Conservation (phyloP, 73 alveolate genomes). For the Tetrahymena borealis region DNA sequence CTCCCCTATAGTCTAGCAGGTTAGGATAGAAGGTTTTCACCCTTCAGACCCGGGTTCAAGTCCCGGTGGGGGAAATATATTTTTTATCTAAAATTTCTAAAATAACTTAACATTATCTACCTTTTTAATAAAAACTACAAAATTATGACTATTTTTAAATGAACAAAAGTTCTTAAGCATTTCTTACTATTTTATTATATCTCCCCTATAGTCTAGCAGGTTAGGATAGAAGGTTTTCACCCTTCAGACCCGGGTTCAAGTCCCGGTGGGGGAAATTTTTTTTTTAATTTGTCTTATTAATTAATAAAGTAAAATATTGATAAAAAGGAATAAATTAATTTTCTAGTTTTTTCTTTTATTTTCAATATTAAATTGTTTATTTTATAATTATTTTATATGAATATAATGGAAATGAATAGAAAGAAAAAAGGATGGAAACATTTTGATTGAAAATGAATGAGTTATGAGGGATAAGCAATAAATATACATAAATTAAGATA, state of each 20-base stretch:
- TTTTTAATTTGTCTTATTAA: not conserved
- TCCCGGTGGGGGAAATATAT: not conserved
- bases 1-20: slow-evolving; percentile 4
- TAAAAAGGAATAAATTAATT: no score
- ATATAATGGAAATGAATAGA: not conserved
- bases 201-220: slow-evolving; percentile 6
- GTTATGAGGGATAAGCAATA: not conserved
- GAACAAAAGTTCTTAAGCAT: no score
- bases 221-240: slow-evolving; percentile 2
- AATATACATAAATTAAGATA: not conserved
- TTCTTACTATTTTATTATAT: no score
- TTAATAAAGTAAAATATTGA: no score
- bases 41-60: slow-evolving; percentile 7
- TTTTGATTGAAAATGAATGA: no score
- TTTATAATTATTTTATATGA: no score
- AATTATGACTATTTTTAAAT: not conserved
- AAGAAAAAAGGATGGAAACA: not conserved
- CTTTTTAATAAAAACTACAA: not conserved
- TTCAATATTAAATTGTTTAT: no score
- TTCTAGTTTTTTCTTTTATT: no score
- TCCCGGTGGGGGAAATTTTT: not conserved
- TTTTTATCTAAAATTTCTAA: not conserved
- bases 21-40: slow-evolving; percentile 2
- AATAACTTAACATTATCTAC: not conserved
- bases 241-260: slow-evolving; percentile 7